Evolutionary conservation across 495 filamentous ascomycete species (phyloP).

Genomic region (Venustampulla echinocandica): DNA sequence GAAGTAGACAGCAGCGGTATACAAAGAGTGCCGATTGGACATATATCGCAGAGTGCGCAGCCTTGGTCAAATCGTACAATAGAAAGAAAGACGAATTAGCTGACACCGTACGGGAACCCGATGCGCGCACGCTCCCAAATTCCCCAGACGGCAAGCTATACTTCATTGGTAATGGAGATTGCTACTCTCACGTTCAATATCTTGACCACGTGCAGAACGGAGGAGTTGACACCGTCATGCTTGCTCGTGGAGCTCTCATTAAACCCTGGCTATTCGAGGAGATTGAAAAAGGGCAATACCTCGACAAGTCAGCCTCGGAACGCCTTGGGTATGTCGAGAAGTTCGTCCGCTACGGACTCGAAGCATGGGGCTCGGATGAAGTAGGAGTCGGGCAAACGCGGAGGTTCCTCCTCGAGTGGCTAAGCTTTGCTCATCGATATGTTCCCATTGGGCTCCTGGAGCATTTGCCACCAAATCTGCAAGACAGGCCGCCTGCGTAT

Average conservation of each 20-base stretch:
- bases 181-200: slow-evolving; percentile 88
- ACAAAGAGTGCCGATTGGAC: slow-evolving; percentile 81
- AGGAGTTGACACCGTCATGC: slow-evolving; percentile 81
- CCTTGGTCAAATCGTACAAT: slow-evolving; percentile 71
- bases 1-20: slow-evolving; percentile 90
- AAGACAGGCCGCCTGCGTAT: slow-evolving; percentile 80
- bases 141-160: slow-evolving; percentile 54
- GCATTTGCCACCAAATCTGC: slow-evolving; percentile 72
- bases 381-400: slow-evolving; percentile 81
- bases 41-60: slow-evolving; percentile 85
- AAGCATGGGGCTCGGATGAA: slow-evolving; percentile 92
- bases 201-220: slow-evolving; percentile 65
- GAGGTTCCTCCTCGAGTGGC: slow-evolving; percentile 86
- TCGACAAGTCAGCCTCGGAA: slow-evolving; percentile 88
- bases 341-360: slow-evolving; percentile 81
- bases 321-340: slow-evolving; percentile 77
- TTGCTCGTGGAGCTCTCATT: slow-evolving; percentile 82
- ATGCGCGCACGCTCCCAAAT: slow-evolving; percentile 49
- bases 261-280: slow-evolving; percentile 99
- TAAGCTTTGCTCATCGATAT: slow-evolving; percentile 87
- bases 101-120: slow-evolving; percentile 72
- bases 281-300: slow-evolving; percentile 81
- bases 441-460: slow-evolving; percentile 84
- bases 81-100: slow-evolving; percentile 47
- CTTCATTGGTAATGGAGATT: slow-evolving; percentile 95